Evolutionary conservation across 2,329 filamentous ascomycete species (phyloP).

Genomic region (Ophiocordyceps robertsii): DNA sequence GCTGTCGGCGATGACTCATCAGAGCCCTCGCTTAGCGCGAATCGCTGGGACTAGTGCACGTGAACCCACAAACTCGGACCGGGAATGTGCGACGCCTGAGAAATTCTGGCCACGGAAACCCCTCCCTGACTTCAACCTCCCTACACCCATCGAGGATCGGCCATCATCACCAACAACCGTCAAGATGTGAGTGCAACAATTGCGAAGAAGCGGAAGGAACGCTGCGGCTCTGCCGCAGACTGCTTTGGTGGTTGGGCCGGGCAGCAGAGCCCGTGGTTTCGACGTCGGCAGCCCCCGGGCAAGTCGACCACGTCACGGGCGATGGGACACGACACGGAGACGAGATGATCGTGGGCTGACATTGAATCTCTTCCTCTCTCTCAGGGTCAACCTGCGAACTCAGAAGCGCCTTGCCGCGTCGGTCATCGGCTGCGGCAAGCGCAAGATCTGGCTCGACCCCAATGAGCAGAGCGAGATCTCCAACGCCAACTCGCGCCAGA

Average conservation of each 20-base stretch:
- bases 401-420: constrained; percentile 99
- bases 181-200: constrained; percentile 28
- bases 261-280: neutral
- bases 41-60: constrained; percentile 18
- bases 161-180: constrained; percentile 27
- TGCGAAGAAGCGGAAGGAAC: constrained; percentile 3
- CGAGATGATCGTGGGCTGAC: constrained; percentile 12
- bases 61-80: constrained; percentile 28
- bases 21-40: constrained; percentile 27
- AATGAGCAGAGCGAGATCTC: constrained; percentile 99
- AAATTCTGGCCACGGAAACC: constrained; percentile 26
- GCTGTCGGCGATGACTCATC: constrained; percentile 10
- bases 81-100: constrained; percentile 21
- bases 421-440: constrained; percentile 97
- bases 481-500: constrained; percentile 99
- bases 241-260: neutral
- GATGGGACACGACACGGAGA: neutral
- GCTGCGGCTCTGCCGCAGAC: neutral
- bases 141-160: constrained; percentile 24
- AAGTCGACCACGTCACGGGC: neutral
- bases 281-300: neutral
- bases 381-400: constrained; percentile 97
- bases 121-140: constrained; percentile 23
- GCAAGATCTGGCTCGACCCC: constrained; percentile 99
- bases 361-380: constrained; percentile 14